Evolutionary conservation across 148 eudicot species (phyloP), one percentile per base, ranked within the genome.

Genomic region (Chenopodium quinoa): DNA sequence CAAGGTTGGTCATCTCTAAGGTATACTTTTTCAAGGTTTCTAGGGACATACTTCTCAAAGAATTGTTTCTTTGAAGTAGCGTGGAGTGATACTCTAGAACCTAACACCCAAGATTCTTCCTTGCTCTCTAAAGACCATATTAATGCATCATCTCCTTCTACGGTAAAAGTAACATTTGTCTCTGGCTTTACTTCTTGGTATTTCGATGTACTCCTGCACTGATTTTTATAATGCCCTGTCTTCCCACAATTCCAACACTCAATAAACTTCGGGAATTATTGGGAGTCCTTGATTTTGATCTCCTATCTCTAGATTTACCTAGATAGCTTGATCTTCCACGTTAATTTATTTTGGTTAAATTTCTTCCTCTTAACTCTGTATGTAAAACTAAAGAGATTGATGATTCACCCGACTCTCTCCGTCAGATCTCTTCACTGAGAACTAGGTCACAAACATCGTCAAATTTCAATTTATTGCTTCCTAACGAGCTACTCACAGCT

Each of bases 61-160:
- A 10, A 48, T 48, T 48, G n/a, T 58, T 58, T 58, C 63, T 58
- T 48, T 48, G 52, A 48, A 48, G 52, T 48, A 48, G 52, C 14
- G 52, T 48, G 52, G 52, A 48, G 74, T 29, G 78, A 54, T 1
- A 78, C 71, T 14, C 78, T 8, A 29, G 71, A 73, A 44, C 63
- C 78, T 65, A 74, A 50, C 37, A 75, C 58, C 78, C 78, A 75
- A 75, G 78, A 75, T 16, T 48, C 40, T n/a, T 48, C 19, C 37
- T 48, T 29, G 22, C 78, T 75, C 27, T 75, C 37, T 12, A n/a
- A n/a, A 5, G 22, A 75, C 9, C 52, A 40, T 27, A 75, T 75
- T 34, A 29, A 17, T 10, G 31, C 78, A n/a, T 75, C 78, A 54
- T 75, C 64, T 48, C 27, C 52, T 44, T 23, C 25, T 54, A 54